Evolutionary conservation across 2,329 filamentous ascomycete species (phyloP).

Genomic region (Trematosphaeria pertusa): DNA sequence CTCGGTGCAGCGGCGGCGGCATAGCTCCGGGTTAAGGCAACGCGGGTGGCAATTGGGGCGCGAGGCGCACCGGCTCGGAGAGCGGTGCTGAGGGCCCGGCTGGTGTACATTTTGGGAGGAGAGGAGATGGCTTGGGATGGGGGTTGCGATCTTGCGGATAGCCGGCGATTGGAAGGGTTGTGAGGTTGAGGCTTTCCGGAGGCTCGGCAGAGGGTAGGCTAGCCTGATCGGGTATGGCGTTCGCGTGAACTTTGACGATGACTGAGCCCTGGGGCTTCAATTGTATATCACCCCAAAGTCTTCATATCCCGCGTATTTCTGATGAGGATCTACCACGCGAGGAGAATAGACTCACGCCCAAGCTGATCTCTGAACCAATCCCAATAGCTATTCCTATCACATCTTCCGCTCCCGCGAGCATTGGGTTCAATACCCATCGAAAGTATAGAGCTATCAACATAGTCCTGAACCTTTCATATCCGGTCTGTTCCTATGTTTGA

Average conservation of each 20-base stretch:
- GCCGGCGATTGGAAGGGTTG: constrained; percentile 12
- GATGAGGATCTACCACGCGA: no score
- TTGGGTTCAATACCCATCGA: no score
- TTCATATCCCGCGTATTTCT: no score
- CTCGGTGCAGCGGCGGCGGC: constrained; percentile 66
- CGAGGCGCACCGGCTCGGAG: constrained; percentile 64
- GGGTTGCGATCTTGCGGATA: constrained; percentile 23
- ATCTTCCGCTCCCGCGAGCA: no score
- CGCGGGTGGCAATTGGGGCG: constrained; percentile 65
- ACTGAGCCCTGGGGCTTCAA: background rate
- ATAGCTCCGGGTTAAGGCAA: constrained; percentile 76
- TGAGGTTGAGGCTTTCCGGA: constrained; percentile 26
- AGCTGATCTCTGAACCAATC: no score
- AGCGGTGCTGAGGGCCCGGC: constrained; percentile 63
- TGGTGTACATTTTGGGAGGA: constrained; percentile 61
- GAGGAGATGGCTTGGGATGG: constrained; percentile 41
- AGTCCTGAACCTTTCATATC: no score
- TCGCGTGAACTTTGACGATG: constrained; percentile 5
- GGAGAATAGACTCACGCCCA: no score
- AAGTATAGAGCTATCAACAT: no score
- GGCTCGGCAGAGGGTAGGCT: constrained; percentile 26
- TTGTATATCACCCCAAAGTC: background rate
- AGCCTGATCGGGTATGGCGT: constrained; percentile 18
- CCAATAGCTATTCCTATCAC: no score
- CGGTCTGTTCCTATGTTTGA: no score